phyloP scores from a whole-genome alignment of 495 filamentous ascomycete genomes.

The Neurospora sp. region DNA sequence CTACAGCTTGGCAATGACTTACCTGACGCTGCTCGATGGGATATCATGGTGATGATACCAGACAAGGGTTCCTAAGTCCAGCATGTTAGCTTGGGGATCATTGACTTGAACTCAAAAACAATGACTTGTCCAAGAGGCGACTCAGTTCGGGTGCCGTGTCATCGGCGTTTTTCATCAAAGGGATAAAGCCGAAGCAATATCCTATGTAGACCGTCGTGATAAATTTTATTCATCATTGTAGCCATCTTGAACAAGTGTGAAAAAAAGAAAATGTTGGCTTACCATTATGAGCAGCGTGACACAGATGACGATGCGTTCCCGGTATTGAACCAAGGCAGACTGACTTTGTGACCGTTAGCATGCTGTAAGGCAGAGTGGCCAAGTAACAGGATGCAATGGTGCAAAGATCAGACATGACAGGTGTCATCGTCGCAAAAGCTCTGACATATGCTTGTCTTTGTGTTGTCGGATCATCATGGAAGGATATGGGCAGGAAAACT shows the following conservation, averaged over 20 bases:
- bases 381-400: constrained; percentile 17
- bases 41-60: not conserved
- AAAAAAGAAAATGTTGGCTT: constrained; percentile 4
- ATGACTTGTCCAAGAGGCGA: constrained; percentile 6
- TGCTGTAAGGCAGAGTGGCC: not conserved
- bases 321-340: not conserved
- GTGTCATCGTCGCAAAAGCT: constrained; percentile 60
- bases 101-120: not conserved
- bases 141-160: constrained; percentile 69
- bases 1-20: not conserved
- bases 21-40: not conserved
- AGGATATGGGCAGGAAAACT: constrained; percentile 3
- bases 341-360: constrained; percentile 15
- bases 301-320: not conserved
- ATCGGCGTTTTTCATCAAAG: constrained; percentile 86
- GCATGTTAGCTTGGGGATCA: constrained; percentile 11
- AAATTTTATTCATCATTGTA: constrained; percentile 56
- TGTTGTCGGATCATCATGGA: constrained; percentile 56
- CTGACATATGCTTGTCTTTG: constrained; percentile 86
- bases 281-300: constrained; percentile 2
- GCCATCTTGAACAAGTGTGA: not conserved
- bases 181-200: constrained; percentile 30
- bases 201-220: constrained; percentile 99
- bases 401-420: constrained; percentile 30
- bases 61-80: not conserved